These are phyloP conservation scores for Dactylellina leptospora DNA, from an alignment of 2,329 filamentous ascomycete genomes.

Conservation along the genomic window DNA sequence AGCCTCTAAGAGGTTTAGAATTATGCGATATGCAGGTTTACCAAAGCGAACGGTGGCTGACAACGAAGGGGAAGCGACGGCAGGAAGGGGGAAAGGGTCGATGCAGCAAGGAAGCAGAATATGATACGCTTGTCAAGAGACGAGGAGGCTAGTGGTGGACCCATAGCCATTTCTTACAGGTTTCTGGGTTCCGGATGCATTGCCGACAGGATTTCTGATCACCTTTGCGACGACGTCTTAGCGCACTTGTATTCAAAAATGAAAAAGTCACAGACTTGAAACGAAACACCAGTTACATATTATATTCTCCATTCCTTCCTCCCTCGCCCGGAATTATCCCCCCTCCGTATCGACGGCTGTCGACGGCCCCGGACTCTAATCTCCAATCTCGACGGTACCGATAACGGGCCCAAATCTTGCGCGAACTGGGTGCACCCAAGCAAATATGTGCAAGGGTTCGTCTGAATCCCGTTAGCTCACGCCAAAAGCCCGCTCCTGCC, in stretches of 20 bases:
- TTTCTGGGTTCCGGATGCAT: too few species aligned
- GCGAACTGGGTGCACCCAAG: constrained; percentile 34
- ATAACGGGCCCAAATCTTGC: constrained; percentile 51
- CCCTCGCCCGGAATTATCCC: background rate
- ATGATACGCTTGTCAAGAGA: too few species aligned
- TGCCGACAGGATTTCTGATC: too few species aligned
- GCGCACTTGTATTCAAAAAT: constrained; percentile 3
- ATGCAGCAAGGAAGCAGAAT: too few species aligned
- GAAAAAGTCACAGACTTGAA: background rate
- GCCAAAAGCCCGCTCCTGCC: constrained; percentile 15
- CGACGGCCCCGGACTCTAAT: constrained; percentile 22
- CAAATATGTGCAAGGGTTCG: constrained; percentile 23
- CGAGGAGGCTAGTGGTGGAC: background rate
- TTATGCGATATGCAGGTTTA: too few species aligned
- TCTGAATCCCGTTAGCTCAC: constrained; percentile 21
- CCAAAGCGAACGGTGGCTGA: too few species aligned
- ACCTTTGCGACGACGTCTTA: too few species aligned
- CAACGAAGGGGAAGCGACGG: constrained; percentile 15
- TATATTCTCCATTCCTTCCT: background rate
- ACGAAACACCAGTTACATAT: background rate
- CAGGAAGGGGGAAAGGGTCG: background rate
- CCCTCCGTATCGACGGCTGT: background rate
- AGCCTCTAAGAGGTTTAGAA: too few species aligned
- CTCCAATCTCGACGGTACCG: constrained; percentile 51
- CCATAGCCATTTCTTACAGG: too few species aligned